Evolutionary conservation across 495 filamentous ascomycete genomes (phyloP).

Genomic region (Aspergillus kassunensis): DNA sequence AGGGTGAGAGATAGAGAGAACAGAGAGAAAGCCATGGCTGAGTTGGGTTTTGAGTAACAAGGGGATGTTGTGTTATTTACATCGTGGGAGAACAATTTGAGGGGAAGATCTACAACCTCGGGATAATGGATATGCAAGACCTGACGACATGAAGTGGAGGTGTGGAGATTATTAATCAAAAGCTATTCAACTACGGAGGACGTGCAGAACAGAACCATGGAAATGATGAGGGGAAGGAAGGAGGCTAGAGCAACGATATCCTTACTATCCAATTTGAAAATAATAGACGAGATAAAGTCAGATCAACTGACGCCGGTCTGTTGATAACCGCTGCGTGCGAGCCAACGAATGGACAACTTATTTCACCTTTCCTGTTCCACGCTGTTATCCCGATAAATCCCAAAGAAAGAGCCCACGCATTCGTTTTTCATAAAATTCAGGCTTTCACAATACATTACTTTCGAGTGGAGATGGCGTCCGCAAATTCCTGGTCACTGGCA

Average conservation of each 20-base stretch:
- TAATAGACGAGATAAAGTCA: slow-evolving; percentile 7
- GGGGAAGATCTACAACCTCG: too few relatives aligned
- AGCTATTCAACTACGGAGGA: too few relatives aligned
- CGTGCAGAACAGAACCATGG: too few relatives aligned
- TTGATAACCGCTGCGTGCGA: not conserved
- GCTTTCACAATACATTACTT: slow-evolving; percentile 17
- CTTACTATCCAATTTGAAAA: slow-evolving; percentile 8
- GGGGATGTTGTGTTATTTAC: slow-evolving; percentile 4
- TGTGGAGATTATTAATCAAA: too few relatives aligned
- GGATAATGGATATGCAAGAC: too few relatives aligned
- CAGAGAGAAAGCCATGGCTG: slow-evolving; percentile 4
- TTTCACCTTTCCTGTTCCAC: slow-evolving; percentile 9
- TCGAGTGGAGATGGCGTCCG: slow-evolving; percentile 41
- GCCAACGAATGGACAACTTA: slow-evolving; percentile 4
- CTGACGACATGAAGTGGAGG: too few relatives aligned
- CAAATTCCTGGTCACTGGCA: slow-evolving; percentile 86
- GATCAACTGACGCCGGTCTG: not conserved
- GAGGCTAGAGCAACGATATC: not conserved
- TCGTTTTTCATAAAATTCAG: not conserved
- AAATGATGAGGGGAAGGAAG: too few relatives aligned
- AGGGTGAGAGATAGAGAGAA: slow-evolving; percentile 1
- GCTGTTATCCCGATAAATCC: slow-evolving; percentile 5
- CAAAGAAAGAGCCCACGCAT: slow-evolving; percentile 1
- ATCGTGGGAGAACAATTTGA: too few relatives aligned
- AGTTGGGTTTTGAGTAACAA: not conserved